Base-by-base conservation (phyloP, 2,329 filamentous ascomycete species). In the Graphiopsis chlorocephala region DNA sequence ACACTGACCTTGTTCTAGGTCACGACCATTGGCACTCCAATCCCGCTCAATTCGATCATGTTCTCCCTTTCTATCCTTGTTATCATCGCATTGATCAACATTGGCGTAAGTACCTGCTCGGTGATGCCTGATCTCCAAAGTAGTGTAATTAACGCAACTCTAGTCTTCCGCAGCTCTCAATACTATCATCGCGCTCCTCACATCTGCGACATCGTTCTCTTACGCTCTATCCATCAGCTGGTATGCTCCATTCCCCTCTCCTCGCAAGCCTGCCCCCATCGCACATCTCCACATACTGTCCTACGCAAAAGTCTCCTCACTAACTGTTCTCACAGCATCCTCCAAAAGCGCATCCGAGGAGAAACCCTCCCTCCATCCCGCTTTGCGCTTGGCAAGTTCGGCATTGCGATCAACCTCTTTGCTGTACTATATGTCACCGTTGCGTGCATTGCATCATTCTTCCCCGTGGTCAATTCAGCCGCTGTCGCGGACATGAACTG, bases 151-250 rank as follows among this genome's bases (percentile, higher is more conserved):
- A 20, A 56, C 52, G 23, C 4, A 23, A 10, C 4, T 38, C 31
- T 15, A 38, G 12, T 73, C 73, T n/a, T 77, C 78, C 63, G 78
- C 52, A 17, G 48, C 60, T 3, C 47, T 71, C 68, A 77, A 77
- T 64, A 71, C 74, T 61, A 70, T 80, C 63, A 75, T 79, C 35
- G 78, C 76, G 0, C 73, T 80, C 14, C 74, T 74, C 56, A 69
- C 76, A 12, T 74, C 75, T 6, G 74, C 75, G 3, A 68, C 77
- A 1, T 75, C 80, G 72, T 76, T 75, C 11, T 78, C 77, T 10
- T 81, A 80, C 71, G 71, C 76, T 48, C 72, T 81, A 57, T 74
- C 72, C 25, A 80, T 80, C 64, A 74, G 74, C 61, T 74, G 74
- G 57, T 60, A 60, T 10, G 57, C 17, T 28, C 4, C 8, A 8